Conservation (phyloP, 2,329 filamentous ascomycete genomes). For the Pseudogymnoascus verrucosus region DNA sequence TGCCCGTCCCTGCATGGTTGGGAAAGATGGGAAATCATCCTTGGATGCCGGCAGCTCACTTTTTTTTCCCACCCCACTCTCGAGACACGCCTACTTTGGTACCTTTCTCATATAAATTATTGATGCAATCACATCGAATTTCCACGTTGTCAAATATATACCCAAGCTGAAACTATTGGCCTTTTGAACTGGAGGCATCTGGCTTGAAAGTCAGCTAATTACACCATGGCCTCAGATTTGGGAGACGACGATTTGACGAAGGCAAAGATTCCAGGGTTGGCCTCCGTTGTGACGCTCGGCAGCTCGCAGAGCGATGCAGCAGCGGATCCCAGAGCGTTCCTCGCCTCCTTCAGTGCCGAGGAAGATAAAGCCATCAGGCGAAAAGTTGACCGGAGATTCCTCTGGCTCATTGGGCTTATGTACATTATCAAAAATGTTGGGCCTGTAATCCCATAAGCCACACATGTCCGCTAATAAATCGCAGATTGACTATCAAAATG, state of each 20-base stretch:
- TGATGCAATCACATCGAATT: not conserved
- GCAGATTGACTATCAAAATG: constrained; percentile 34
- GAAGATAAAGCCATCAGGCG: constrained; percentile 33
- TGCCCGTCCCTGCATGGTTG: not conserved
- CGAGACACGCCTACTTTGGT: not conserved
- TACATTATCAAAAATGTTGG: constrained; percentile 35
- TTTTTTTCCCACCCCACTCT: not conserved
- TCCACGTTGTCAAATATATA: not conserved
- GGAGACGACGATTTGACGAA: constrained; percentile 12
- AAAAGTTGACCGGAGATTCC: constrained; percentile 33
- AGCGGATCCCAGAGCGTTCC: constrained; percentile 23
- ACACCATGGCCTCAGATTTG: not conserved
- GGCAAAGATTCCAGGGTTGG: not conserved
- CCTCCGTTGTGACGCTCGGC: not conserved
- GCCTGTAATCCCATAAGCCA: constrained; percentile 4
- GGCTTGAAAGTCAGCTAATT: not conserved
- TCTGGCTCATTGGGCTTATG: constrained; percentile 33
- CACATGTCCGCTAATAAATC: not conserved
- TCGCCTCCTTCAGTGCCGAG: constrained; percentile 31
- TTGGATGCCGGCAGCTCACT: not conserved
- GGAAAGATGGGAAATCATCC: not conserved
- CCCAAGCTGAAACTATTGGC: not conserved
- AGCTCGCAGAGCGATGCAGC: constrained; percentile 14
- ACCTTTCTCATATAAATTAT: not conserved
- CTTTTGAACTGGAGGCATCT: not conserved